These are phyloP conservation scores for Articulospora tetracladia DNA, from an alignment of 495 filamentous ascomycete genomes.

Conservation along the genomic window DNA sequence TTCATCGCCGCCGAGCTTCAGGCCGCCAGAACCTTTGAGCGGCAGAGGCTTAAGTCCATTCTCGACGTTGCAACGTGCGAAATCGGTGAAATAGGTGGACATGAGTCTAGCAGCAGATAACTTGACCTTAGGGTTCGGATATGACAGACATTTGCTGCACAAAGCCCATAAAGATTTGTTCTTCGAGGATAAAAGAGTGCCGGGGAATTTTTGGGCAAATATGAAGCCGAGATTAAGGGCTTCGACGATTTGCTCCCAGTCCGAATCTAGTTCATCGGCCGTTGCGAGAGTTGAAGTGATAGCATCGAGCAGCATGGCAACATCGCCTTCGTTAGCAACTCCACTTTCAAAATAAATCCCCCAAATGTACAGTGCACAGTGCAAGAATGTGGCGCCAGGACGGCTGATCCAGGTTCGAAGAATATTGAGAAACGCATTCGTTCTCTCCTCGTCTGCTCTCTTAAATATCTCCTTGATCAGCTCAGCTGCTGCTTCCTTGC, in stretches of 20 bases:
- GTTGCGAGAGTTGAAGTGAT: constrained; percentile 46
- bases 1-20: constrained; percentile 59
- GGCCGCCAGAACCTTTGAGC: constrained; percentile 63
- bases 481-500: constrained; percentile 76
- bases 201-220: constrained; percentile 62
- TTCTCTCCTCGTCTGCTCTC: constrained; percentile 69
- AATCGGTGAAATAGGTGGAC: constrained; percentile 71
- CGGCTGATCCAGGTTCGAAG: constrained; percentile 76
- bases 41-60: constrained; percentile 52
- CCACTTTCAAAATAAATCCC: constrained; percentile 75
- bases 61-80: constrained; percentile 58
- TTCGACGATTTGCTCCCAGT: constrained; percentile 79
- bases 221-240: constrained; percentile 65
- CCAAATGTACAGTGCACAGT: constrained; percentile 74
- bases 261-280: constrained; percentile 43
- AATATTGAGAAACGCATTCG: constrained; percentile 61
- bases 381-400: constrained; percentile 62
- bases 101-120: constrained; percentile 71
- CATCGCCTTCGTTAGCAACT: constrained; percentile 32
- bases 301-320: constrained; percentile 28
- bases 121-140: constrained; percentile 73
- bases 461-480: constrained; percentile 77
- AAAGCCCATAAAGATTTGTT: constrained; percentile 60
- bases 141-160: constrained; percentile 63
- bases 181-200: constrained; percentile 52